Base-by-base conservation (phyloP, 345 rosid genomes). In the Salix dunnii region DNA sequence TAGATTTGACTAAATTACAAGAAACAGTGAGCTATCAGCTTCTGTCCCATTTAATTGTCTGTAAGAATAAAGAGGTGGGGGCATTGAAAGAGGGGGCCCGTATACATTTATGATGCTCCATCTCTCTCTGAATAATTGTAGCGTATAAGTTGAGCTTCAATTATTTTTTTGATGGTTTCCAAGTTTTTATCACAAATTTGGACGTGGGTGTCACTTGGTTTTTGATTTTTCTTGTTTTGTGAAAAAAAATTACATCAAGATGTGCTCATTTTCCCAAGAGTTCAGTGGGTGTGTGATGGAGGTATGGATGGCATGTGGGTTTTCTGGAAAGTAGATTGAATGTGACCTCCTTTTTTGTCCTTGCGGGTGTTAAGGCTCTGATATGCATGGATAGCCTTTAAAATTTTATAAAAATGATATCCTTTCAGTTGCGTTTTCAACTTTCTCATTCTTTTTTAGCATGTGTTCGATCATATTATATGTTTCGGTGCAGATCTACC, bases 261-360 rank as follows among this genome's bases (percentile, higher is more conserved):
- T 67, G 67, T 40, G 65, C 76, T 75, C 69, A 23, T 30, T 64
- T 85, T 60, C 71, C 73, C 36, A 69, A 60, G 66, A 72, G 86
- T 88, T 81, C 68, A 88, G 89, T 83, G 77, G 80, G 82, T 81
- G 79, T 86, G 81, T 82, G 79, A 76, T 70, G 79, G 85, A 81
- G 83, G 76, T 70, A 79, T 76, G 84, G 78, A 79, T 69, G 55
- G 85, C 90, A 81, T 87, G 90, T 90, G 93, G 85, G 78, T 30
- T 46, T 78, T 49, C 65, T 68, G 68, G 74, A 71, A 66, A 82
- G 80, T 71, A 73, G 67, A 82, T 9, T 77, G 87, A 83, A 81
- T 82, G 84, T 84, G 88, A 70, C 88, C 75, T 82, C 82, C 86
- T 83, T 81, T 82, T 72, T 79, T 77, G 74, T 69, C 78, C 84